Evolutionary conservation across 2,329 filamentous ascomycete species (phyloP).

Genomic region (Emericellopsis cladophorae): DNA sequence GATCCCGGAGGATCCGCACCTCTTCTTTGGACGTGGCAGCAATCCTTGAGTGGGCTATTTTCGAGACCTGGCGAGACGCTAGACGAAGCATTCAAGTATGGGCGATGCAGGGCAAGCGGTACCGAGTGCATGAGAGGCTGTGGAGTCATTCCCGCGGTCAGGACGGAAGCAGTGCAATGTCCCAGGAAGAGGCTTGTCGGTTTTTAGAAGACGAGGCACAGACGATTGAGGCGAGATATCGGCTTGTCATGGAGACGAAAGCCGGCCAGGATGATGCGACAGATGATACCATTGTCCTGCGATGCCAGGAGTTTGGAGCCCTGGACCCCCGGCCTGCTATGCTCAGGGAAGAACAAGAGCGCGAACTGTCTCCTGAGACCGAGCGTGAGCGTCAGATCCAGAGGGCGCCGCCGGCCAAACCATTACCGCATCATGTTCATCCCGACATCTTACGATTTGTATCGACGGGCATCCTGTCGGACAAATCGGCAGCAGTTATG

Average conservation of each 20-base stretch:
- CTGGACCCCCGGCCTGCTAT: conserved; percentile 6
- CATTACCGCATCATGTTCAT: no score
- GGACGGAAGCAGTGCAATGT: background rate
- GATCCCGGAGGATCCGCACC: no score
- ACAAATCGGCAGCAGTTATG: no score
- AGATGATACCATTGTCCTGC: background rate
- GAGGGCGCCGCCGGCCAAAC: conserved; percentile 16
- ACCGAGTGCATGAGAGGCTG: background rate
- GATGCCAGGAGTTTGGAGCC: conserved; percentile 3
- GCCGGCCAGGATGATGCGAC: background rate
- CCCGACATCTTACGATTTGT: no score
- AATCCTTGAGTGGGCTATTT: conserved; percentile 45
- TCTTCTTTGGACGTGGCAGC: conserved; percentile 23
- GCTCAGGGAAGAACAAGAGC: conserved; percentile 52
- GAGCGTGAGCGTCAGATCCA: conserved; percentile 44
- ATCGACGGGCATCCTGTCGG: no score
- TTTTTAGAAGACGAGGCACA: conserved; percentile 16
- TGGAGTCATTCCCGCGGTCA: background rate
- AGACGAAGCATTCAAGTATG: conserved; percentile 41
- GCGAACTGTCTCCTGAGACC: conserved; percentile 49
- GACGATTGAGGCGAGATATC: conserved; percentile 36
- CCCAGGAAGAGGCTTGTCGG: background rate
- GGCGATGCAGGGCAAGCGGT: conserved; percentile 38
- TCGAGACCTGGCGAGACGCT: conserved; percentile 39
- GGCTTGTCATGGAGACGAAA: conserved; percentile 11